Conservation (phyloP, 108 stramenopile genomes). For the Heterococcus sp. region DNA sequence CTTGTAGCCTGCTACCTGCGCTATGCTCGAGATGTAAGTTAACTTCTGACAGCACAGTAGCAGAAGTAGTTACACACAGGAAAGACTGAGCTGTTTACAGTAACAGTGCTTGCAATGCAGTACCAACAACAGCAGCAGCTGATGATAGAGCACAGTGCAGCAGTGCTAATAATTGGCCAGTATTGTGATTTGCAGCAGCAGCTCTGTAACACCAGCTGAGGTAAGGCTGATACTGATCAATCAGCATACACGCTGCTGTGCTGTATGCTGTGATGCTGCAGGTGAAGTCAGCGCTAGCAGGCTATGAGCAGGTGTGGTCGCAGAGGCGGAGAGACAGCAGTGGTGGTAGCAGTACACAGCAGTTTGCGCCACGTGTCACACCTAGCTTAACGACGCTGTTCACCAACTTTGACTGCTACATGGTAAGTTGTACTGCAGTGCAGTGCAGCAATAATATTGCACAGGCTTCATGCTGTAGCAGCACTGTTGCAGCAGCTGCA, state of each 20-base stretch:
- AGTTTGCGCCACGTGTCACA: constrained; percentile 48
- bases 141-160: not conserved
- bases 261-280: not conserved
- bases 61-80: not conserved
- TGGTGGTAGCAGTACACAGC: not conserved
- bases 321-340: not conserved
- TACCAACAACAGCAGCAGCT: not conserved
- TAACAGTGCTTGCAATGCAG: not conserved
- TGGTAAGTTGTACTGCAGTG: too few relatives aligned
- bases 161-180: not conserved
- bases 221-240: too few relatives aligned
- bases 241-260: too few relatives aligned
- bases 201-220: too few relatives aligned
- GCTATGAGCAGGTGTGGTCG: not conserved
- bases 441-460: too few relatives aligned
- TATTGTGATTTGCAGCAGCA: too few relatives aligned
- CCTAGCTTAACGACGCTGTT: constrained; percentile 71
- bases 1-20: constrained; percentile 6
- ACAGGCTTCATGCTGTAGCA: too few relatives aligned
- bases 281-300: not conserved
- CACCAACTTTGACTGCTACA: constrained; percentile 68
- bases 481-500: too few relatives aligned
- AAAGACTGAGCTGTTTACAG: not conserved
- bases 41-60: too few relatives aligned
- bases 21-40: not conserved